These are phyloP conservation scores for Lizanozyma gosingica DNA, from an alignment of 1,139 yeast genomes.

Conservation along the genomic window DNA sequence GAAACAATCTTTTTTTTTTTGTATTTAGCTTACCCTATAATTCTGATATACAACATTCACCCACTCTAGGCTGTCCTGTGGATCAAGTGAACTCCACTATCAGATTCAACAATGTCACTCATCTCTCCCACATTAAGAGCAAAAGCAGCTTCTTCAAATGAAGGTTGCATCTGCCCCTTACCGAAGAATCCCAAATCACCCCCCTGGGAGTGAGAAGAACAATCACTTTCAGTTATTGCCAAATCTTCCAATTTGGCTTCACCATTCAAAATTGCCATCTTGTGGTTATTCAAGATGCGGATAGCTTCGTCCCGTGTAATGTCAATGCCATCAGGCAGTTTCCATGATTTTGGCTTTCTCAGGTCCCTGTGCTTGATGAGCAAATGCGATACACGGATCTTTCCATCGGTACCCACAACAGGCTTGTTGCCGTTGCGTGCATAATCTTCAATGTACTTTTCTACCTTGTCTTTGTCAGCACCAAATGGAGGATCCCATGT, in stretches of 20 bases:
- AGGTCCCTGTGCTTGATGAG: slow-evolving; percentile 75
- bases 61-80: slow-evolving; percentile 62
- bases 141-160: slow-evolving; percentile 84
- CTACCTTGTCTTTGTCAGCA: slow-evolving; percentile 55
- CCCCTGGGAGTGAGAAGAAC: slow-evolving; percentile 76
- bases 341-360: slow-evolving; percentile 91
- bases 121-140: slow-evolving; percentile 74
- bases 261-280: slow-evolving; percentile 59
- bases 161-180: slow-evolving; percentile 89
- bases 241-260: slow-evolving; percentile 59
- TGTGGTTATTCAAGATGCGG: slow-evolving; percentile 48
- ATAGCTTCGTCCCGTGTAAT: slow-evolving; percentile 80
- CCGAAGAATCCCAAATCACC: slow-evolving; percentile 92
- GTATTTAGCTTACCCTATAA: too few species aligned
- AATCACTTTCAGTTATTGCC: slow-evolving; percentile 81
- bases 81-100: slow-evolving; percentile 84
- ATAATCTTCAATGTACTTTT: slow-evolving; percentile 41
- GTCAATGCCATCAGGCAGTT: slow-evolving; percentile 61
- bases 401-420: slow-evolving; percentile 43
- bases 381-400: slow-evolving; percentile 49
- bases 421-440: slow-evolving; percentile 50
- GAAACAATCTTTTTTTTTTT: too few species aligned
- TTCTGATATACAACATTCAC: too few species aligned
- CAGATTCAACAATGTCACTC: slow-evolving; percentile 78
- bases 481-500: slow-evolving; percentile 92